Evolutionary conservation across 345 rosid species (phyloP), one percentile per base, ranked within the genome.

Genomic region (Ailanthus altissimus): DNA sequence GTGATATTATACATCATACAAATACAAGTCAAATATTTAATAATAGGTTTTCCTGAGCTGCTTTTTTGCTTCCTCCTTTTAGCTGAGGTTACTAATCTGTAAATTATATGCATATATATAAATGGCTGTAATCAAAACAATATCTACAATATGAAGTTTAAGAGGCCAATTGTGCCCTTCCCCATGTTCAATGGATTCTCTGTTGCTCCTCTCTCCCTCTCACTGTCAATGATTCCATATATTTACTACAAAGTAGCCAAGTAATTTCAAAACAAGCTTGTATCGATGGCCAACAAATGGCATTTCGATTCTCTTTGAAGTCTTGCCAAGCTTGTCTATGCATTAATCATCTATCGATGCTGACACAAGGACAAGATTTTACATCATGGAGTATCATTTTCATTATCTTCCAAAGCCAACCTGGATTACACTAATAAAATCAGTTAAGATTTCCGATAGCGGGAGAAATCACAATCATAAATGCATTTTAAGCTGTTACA

Each of bases 81-180:
- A 6, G 78, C 49, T 77, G 82, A 73, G 42, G 79, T 76, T 73
- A 78, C 66, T 18, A 46, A 53, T 67, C 74, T 83, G 88, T 83
- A 83, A 75, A 85, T 78, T 78, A 69, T 32, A 73, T 18, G 73
- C 26, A 70, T 57, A 68, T 65, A 56, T 42, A 56, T 75, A 67
- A 71, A 47, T 28, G 42, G 43, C 43, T 78, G 84, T 70, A 81
- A 73, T 76, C 43, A 46, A 25, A 80, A 36, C 59, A 50, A 28
- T 50, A 62, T 74, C 21, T 74, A 74, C 40, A 62, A n/a, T 20
- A 46, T 47, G 45, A 61, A 73, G 57, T 73, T 73, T 6, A 74
- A 62, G 28, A 38, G 77, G 21, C 57, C 15, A n/a, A 73, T 47
- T 32, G 12, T 28, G 9, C 54, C 12, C 7, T 20, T 58, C 53